Percentiles rank a stretch among this genome's conserved stretches.
Conservation (phyloP, 495 filamentous ascomycete genomes). For the Lophiotrema nucula region DNA sequence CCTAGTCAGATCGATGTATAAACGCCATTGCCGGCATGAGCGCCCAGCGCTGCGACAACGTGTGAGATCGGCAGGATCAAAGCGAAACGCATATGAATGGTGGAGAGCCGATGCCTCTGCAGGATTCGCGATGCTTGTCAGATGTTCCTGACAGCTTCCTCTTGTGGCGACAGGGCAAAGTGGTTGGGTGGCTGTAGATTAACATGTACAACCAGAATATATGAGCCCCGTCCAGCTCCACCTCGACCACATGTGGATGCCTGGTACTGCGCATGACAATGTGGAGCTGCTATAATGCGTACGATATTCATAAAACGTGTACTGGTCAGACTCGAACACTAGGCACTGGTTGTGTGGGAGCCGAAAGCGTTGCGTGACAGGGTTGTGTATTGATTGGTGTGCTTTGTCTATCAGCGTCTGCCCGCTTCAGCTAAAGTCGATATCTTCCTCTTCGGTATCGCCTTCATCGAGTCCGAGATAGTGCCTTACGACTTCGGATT, state of each 20-base stretch:
- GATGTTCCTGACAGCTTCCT: slow-evolving; percentile 27
- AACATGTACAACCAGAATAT: slow-evolving; percentile 12
- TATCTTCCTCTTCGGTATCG: slow-evolving; percentile 4
- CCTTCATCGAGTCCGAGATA: slow-evolving; percentile 24
- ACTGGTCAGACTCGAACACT: too few relatives aligned
- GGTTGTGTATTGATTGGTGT: too few relatives aligned
- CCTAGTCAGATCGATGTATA: slow-evolving; percentile 5
- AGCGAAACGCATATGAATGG: slow-evolving; percentile 2
- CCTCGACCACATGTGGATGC: slow-evolving; percentile 5
- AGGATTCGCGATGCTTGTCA: slow-evolving; percentile 17
- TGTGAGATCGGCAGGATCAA: background rate
- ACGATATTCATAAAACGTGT: too few relatives aligned
- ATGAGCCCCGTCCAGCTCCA: slow-evolving; percentile 1
- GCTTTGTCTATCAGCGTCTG: too few relatives aligned
- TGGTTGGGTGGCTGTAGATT: slow-evolving; percentile 23
- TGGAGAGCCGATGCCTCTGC: slow-evolving; percentile 17
- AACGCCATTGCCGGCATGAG: slow-evolving; percentile 8
- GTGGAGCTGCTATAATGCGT: slow-evolving; percentile 3
- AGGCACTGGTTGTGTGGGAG: too few relatives aligned
- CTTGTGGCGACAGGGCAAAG: slow-evolving; percentile 1
- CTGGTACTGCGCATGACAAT: background rate
- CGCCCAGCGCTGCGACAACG: slow-evolving; percentile 3
- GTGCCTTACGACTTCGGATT: slow-evolving; percentile 13
- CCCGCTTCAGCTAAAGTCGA: slow-evolving; percentile 26
- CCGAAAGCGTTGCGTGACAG: too few relatives aligned